Base-by-base conservation (phyloP, 2,329 filamentous ascomycete genomes). In the Bipolaris cookei region DNA sequence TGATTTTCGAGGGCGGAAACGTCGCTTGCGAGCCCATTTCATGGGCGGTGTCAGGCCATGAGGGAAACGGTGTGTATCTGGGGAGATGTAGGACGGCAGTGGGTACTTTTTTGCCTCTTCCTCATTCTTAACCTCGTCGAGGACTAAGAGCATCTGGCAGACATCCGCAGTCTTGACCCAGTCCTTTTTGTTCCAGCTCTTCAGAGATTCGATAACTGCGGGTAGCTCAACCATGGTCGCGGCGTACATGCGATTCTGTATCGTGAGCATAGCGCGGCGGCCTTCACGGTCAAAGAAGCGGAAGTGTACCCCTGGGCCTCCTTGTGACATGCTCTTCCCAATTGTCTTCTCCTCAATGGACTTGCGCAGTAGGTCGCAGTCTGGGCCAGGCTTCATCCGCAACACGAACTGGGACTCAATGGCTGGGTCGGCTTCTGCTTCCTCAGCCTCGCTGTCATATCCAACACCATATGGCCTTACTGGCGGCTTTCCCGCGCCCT, bases 361-460 rank as follows among this genome's bases (percentile, higher is more conserved):
- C 59, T 88, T 84, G 37, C 88, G 85, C 23, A 99, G 79, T 69
- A 94, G 92, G 21, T 97, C 91, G 72, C 90, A 91, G 76, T 97
- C 90, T 28, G 90, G 86, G 0, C 92, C 93, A 0, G 92, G 91
- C 52, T 88, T 76, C 90, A 97, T 97, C 58, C 95, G 90, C 59
- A 99, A 77, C 7, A 99, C 83, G 64, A 98, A 91, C 63, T 96
- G 89, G 70, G 94, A 90, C 76, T 98, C 94, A 59, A 96, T 91
- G 1, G 90, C 84, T 0, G 95, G 95, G 70, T 99, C 95, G 8
- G 81, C 78, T 76, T 99, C 95, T 13, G 89, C 87, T 71, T 98
- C 95, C 53, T 92, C 95, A 11, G 93, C 92, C 76, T 98, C 95
- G 3, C 93, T 97, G 74, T 99, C 95, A 77, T 98, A 99, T 6